A percentile compares a stretch with the other conserved stretches of the same genome.
phyloP scores from a whole-genome alignment of 2,329 filamentous ascomycete species.

The Zymoseptoria tritici region DNA sequence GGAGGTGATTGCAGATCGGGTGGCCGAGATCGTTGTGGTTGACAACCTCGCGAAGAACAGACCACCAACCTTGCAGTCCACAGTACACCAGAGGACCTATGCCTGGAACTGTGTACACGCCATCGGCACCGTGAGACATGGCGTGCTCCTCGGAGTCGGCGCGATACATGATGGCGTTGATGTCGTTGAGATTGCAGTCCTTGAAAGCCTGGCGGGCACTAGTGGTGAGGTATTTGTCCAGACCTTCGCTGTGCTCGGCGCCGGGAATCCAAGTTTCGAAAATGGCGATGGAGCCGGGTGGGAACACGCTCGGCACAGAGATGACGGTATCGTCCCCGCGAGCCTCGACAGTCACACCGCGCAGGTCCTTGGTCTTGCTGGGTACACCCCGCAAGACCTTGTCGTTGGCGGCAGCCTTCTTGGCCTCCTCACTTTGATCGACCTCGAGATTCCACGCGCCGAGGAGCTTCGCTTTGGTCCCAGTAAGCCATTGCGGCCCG shows the following conservation, averaged over 20 bases:
- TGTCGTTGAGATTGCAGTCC: conserved; percentile 66
- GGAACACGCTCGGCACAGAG: conserved; percentile 72
- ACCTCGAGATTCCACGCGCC: conserved; percentile 92
- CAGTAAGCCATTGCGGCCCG: conserved; percentile 68
- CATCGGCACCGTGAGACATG: conserved; percentile 69
- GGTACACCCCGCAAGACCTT: conserved; percentile 74
- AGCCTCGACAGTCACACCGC: conserved; percentile 65
- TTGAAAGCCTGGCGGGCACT: conserved; percentile 73
- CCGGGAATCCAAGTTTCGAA: conserved; percentile 94
- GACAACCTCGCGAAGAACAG: conserved; percentile 75
- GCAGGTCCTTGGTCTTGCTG: conserved; percentile 66
- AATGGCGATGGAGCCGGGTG: conserved; percentile 86
- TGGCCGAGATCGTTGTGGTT: conserved; percentile 86
- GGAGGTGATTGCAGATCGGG: conserved; percentile 84
- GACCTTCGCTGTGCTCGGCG: conserved; percentile 71
- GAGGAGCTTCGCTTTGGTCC: conserved; percentile 76
- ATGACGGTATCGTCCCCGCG: conserved; percentile 69
- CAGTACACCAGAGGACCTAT: conserved; percentile 85
- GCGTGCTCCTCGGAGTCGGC: conserved; percentile 85
- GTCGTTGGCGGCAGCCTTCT: conserved; percentile 58
- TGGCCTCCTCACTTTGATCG: conserved; percentile 65
- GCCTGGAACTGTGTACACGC: conserved; percentile 80
- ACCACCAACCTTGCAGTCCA: conserved; percentile 98
- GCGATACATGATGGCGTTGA: conserved; percentile 87
- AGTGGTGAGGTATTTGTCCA: conserved; percentile 80